These are phyloP conservation scores for Beta vulgaris DNA, from an alignment of 148 eudicot genomes.

Conservation along the genomic window DNA sequence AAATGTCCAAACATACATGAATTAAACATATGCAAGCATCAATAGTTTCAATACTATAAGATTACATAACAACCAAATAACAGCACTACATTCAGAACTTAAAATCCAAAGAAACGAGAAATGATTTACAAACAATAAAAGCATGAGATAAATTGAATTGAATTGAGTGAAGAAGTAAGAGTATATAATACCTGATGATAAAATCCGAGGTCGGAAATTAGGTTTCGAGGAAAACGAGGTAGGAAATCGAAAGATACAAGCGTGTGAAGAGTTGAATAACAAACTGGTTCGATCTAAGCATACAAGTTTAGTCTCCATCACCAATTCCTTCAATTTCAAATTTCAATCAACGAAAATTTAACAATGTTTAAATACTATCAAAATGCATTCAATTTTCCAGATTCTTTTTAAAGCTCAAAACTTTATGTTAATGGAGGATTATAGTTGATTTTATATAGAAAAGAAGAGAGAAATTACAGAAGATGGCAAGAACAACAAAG, in stretches of 20 bases:
- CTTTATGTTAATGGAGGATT: too few relatives aligned
- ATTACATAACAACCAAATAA: not conserved
- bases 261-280: not conserved
- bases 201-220: conserved; percentile 9
- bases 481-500: too few relatives aligned
- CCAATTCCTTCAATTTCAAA: conserved; percentile 34
- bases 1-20: not conserved
- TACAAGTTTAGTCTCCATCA: conserved; percentile 34
- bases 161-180: not conserved
- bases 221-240: not conserved
- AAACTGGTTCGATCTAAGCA: conserved; percentile 28
- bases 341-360: too few relatives aligned
- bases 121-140: not conserved
- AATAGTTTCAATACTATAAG: not conserved
- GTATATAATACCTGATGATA: conserved; percentile 14
- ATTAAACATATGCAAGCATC: not conserved
- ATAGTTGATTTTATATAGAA: too few relatives aligned
- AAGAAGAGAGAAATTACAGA: too few relatives aligned
- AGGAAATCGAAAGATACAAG: not conserved
- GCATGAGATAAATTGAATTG: not conserved
- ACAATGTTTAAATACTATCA: too few relatives aligned
- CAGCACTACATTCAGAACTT: not conserved
- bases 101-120: not conserved
- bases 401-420: too few relatives aligned
- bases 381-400: too few relatives aligned